Evolutionary conservation across 495 filamentous ascomycete species (phyloP).

Genomic region (Staphylotrichum longicolle): DNA sequence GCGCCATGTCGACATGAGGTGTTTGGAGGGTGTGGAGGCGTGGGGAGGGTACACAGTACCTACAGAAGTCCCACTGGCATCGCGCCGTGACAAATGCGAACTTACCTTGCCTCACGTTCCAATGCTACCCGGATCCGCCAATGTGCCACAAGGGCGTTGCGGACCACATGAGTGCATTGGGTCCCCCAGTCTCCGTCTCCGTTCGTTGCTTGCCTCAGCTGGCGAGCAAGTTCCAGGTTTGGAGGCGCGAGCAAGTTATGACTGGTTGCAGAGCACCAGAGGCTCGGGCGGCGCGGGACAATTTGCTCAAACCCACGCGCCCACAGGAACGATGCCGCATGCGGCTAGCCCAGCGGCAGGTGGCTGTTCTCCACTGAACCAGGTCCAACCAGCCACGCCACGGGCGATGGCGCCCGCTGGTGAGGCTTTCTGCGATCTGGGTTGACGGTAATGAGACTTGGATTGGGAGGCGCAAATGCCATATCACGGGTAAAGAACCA

Average conservation of each 20-base stretch:
- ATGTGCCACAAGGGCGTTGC: too few species aligned
- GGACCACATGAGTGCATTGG: too few species aligned
- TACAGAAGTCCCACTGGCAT: too few species aligned
- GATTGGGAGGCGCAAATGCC: too few species aligned
- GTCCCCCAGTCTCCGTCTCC: too few species aligned
- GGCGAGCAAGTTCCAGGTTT: not conserved
- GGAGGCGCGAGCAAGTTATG: slow-evolving; percentile 32
- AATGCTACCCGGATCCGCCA: too few species aligned
- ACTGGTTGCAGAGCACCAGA: slow-evolving; percentile 23
- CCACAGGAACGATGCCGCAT: slow-evolving; percentile 16
- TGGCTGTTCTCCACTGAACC: not conserved
- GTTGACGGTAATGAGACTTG: too few species aligned
- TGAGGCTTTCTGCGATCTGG: too few species aligned
- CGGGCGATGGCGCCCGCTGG: not conserved
- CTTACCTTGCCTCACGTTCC: too few species aligned
- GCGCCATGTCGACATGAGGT: not conserved
- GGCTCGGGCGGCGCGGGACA: slow-evolving; percentile 27
- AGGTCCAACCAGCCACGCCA: not conserved
- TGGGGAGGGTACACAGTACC: too few species aligned
- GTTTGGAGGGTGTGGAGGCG: too few species aligned
- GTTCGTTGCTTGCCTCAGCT: not conserved
- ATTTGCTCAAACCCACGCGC: slow-evolving; percentile 53
- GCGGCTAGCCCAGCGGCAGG: slow-evolving; percentile 12
- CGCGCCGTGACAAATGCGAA: not conserved
- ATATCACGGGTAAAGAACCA: too few species aligned